Conservation (phyloP, 1,139 yeast species). For the Kodamaea plutei region DNA sequence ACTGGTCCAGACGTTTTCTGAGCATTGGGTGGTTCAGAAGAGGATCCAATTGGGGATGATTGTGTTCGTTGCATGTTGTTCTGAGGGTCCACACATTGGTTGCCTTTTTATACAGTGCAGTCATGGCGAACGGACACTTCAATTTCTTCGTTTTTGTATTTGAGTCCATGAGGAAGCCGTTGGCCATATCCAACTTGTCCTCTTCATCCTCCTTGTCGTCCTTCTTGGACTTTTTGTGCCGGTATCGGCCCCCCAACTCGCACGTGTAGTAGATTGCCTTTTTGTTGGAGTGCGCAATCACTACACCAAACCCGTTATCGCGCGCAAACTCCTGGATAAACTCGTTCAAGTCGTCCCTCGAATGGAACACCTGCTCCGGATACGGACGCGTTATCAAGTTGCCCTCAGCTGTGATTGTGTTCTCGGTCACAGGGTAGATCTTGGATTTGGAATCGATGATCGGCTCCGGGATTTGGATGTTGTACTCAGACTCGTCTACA, state of each 20-base stretch:
- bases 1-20: slow-evolving; percentile 51
- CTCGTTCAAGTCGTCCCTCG: slow-evolving; percentile 49
- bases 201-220: slow-evolving; percentile 17
- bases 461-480: slow-evolving; percentile 48
- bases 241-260: slow-evolving; percentile 54
- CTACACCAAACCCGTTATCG: slow-evolving; percentile 57
- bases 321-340: slow-evolving; percentile 55
- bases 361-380: slow-evolving; percentile 50
- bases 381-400: slow-evolving; percentile 53
- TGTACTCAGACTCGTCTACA: slow-evolving; percentile 41
- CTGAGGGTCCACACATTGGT: slow-evolving; percentile 50
- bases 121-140: slow-evolving; percentile 56
- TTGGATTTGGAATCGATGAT: slow-evolving; percentile 43
- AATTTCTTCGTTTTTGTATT: slow-evolving; percentile 49
- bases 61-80: slow-evolving; percentile 55
- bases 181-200: slow-evolving; percentile 28
- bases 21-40: slow-evolving; percentile 55
- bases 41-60: slow-evolving; percentile 57
- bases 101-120: slow-evolving; percentile 50
- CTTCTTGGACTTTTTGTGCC: slow-evolving; percentile 48
- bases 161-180: slow-evolving; percentile 39
- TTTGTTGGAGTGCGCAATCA: slow-evolving; percentile 55
- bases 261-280: slow-evolving; percentile 62
- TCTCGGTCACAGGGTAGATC: slow-evolving; percentile 45
- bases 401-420: slow-evolving; percentile 47